Evolutionary conservation across 148 eudicot genomes (phyloP), one percentile per base, ranked within the genome.

Genomic region (Vaccinium vitisidaea): DNA sequence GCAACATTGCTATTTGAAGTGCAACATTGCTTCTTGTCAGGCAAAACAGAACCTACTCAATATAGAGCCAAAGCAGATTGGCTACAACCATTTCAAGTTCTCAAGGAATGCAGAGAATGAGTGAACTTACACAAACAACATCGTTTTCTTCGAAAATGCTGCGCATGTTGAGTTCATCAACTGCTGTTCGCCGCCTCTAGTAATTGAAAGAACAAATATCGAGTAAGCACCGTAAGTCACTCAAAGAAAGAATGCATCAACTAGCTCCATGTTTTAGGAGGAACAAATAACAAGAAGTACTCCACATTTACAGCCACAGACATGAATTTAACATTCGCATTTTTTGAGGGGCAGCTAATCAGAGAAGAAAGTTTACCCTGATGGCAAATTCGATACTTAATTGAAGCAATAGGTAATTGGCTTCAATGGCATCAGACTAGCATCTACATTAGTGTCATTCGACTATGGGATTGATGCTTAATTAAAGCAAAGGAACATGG

Each of bases 81-180:
- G 50, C 43, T 21, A 23, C 73, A 81, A n/a, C 27, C 16, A 39
- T 12, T 56, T 32, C 27, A 54, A 1, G 16, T 63, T 36, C 80
- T 55, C 25, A 18, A 52, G 27, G 59, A 63, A 53, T 19, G 75
- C 15, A 54, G 78, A 53, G 18, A 46, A 63, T 52, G 58, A 39
- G 52, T 23, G 69, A 84, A 89, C 98, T 93, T 88, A 94, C 99
- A 85, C 98, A 97, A 25, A 97, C 87, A 59, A 97, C 98, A 88
- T 97, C 98, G 80, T 89, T 91, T 86, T 97, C 99, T 82, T 90
- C 96, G 85, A 95, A 97, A 73, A 94, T 95, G 82, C 89, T 90
- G 55, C 98, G 93, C 99, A 97, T 95, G 85, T 93, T 97, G 85
- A 94, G 98, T 86, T 97, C 99, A 87, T 97, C 99, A 43, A 91